Percentiles rank a stretch among this genome's conserved stretches.
Evolutionary conservation across 345 rosid genomes (phyloP).

Genomic region (Draba incana): DNA sequence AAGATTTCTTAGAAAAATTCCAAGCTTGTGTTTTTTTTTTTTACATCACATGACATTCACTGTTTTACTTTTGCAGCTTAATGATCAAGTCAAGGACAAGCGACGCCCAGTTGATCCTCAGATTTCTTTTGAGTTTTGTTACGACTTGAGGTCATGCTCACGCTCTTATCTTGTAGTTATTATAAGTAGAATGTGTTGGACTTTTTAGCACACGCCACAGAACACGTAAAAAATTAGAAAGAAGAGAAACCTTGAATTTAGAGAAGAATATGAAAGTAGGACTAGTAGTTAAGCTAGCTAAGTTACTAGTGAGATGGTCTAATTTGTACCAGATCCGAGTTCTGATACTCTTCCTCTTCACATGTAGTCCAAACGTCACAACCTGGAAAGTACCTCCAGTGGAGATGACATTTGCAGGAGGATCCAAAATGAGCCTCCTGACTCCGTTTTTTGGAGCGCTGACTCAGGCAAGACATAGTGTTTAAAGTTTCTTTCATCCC

Average conservation of each 20-base stretch:
- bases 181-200: constrained; percentile 4
- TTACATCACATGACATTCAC: constrained; percentile 25
- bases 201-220: neutral
- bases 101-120: constrained; percentile 42
- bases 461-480: constrained; percentile 23
- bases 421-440: constrained; percentile 33
- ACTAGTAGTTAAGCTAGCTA: neutral
- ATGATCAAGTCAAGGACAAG: constrained; percentile 45
- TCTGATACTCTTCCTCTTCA: constrained; percentile 23
- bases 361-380: constrained; percentile 49
- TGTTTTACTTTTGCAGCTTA: constrained; percentile 57
- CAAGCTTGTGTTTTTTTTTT: constrained; percentile 26
- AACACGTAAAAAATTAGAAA: neutral
- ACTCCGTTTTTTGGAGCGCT: constrained; percentile 20
- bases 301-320: neutral
- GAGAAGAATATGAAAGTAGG: neutral
- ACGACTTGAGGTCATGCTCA: constrained; percentile 29
- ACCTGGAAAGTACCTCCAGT: no score
- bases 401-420: constrained; percentile 66
- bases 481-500: neutral
- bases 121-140: constrained; percentile 84
- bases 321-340: constrained; percentile 1
- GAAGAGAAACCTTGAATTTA: neutral
- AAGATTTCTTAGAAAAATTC: constrained; percentile 14
- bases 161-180: constrained; percentile 19